These are phyloP conservation scores for Nepenthes mirabilis DNA, from an alignment of 148 eudicot species.

Conservation along the genomic window DNA sequence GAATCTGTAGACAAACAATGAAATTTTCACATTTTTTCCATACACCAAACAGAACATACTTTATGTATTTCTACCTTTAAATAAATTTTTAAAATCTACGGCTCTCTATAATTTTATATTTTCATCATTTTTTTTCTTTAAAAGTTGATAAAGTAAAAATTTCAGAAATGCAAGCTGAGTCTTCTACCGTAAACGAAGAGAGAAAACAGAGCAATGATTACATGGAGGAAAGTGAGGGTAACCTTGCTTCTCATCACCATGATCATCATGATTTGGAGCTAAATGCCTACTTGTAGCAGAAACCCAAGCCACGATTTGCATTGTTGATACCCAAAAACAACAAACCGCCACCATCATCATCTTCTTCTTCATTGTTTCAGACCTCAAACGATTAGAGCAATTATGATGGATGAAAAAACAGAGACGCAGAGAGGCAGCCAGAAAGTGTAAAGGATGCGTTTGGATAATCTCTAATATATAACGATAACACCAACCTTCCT, in stretches of 20 bases:
- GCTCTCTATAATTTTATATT: too few species aligned
- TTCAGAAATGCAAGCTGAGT: too few species aligned
- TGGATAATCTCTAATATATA: too few species aligned
- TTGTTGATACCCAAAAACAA: conserved; percentile 9
- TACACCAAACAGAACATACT: too few species aligned
- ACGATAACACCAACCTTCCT: too few species aligned
- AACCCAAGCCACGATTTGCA: conserved; percentile 40
- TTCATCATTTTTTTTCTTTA: too few species aligned
- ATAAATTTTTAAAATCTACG: too few species aligned
- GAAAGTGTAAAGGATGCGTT: too few species aligned
- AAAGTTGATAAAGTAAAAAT: too few species aligned
- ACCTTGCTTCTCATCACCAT: background rate
- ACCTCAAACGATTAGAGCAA: background rate
- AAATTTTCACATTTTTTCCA: too few species aligned
- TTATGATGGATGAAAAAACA: background rate
- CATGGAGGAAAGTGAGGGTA: background rate
- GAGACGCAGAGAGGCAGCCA: background rate
- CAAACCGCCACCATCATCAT: conserved; percentile 8
- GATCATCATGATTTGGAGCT: conserved; percentile 17
- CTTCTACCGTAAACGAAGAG: background rate
- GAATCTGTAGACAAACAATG: too few species aligned
- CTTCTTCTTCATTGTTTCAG: conserved; percentile 8
- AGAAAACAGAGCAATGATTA: background rate
- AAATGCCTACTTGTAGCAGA: conserved; percentile 42
- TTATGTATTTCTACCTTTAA: too few species aligned